A percentile compares a stretch with the other conserved stretches of the same genome.
phyloP scores from a whole-genome alignment of 2,329 filamentous ascomycete species.

The Hirsutella thompsonii region DNA sequence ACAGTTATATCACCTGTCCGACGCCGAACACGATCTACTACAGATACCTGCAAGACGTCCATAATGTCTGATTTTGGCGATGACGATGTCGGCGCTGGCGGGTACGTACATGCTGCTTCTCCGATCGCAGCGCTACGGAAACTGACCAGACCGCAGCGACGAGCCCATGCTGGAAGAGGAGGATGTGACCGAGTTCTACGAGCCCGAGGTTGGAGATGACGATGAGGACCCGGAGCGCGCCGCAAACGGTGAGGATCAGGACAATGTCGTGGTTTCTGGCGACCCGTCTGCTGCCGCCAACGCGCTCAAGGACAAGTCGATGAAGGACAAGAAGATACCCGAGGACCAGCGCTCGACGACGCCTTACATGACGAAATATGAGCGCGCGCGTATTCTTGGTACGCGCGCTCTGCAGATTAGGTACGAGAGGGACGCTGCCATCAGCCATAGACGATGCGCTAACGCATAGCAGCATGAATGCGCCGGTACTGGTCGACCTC shows the following conservation, averaged over 20 bases:
- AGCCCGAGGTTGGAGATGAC: slow-evolving; percentile 39
- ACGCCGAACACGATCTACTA: background rate
- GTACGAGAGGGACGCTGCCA: slow-evolving; percentile 41
- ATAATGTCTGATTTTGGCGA: slow-evolving; percentile 60
- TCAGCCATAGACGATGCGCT: slow-evolving; percentile 6
- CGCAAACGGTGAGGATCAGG: slow-evolving; percentile 41
- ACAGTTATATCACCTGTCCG: background rate
- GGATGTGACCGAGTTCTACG: slow-evolving; percentile 45
- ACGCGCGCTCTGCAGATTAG: slow-evolving; percentile 93
- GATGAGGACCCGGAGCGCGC: slow-evolving; percentile 38
- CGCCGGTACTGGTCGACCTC: slow-evolving; percentile 87
- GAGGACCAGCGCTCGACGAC: slow-evolving; percentile 83
- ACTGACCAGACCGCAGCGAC: slow-evolving; percentile 32
- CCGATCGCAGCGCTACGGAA: background rate
- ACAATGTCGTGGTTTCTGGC: slow-evolving; percentile 47
- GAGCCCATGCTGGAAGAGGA: slow-evolving; percentile 64
- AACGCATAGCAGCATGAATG: slow-evolving; percentile 65
- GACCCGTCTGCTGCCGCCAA: slow-evolving; percentile 48
- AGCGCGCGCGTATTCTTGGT: slow-evolving; percentile 83
- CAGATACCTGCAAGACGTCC: background rate
- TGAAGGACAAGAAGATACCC: slow-evolving; percentile 78
- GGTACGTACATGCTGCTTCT: slow-evolving; percentile 27
- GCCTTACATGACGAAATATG: slow-evolving; percentile 99
- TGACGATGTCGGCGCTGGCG: slow-evolving; percentile 45
- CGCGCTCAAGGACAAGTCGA: slow-evolving; percentile 39